Conservation (phyloP, 2,329 filamentous ascomycete species). For the Coccinonectria pachysandricola region DNA sequence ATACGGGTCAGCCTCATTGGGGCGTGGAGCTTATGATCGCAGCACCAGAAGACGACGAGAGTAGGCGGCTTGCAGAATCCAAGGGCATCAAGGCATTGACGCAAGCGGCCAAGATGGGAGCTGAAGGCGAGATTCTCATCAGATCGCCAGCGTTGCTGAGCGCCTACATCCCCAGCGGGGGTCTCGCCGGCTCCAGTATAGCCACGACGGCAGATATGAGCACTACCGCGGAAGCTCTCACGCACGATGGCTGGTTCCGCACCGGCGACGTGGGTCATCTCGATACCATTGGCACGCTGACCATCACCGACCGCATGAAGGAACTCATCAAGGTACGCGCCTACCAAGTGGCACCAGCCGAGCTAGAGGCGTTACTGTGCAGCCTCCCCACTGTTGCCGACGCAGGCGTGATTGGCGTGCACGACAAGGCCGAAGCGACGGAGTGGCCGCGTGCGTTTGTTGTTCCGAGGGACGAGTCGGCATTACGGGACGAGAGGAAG, state of each 20-base stretch:
- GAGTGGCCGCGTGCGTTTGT: conserved; percentile 56
- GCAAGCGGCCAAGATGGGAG: conserved; percentile 31
- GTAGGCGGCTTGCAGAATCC: too few species aligned
- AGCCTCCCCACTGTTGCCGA: conserved; percentile 43
- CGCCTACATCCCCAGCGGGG: conserved; percentile 55
- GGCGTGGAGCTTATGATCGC: conserved; percentile 57
- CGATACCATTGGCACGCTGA: conserved; percentile 43
- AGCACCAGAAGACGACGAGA: conserved; percentile 20
- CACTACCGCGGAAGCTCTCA: conserved; percentile 27
- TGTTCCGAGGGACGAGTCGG: conserved; percentile 26
- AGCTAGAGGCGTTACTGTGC: conserved; percentile 29
- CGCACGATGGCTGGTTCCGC: conserved; percentile 55
- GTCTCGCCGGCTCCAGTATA: conserved; percentile 19
- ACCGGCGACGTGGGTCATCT: conserved; percentile 60
- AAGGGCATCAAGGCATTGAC: too few species aligned
- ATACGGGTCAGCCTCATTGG: conserved; percentile 54
- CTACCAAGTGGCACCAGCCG: conserved; percentile 49
- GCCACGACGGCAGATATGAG: conserved; percentile 24
- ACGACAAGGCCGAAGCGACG: conserved; percentile 43
- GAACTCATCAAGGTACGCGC: conserved; percentile 54
- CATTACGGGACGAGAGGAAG: conserved; percentile 22
- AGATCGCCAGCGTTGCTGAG: conserved; percentile 54
- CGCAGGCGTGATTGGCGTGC: conserved; percentile 53
- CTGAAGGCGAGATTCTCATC: conserved; percentile 56
- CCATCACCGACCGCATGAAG: conserved; percentile 64